Evolutionary conservation across 164 flowering plant genomes (phyloP), one percentile per base, ranked within the genome.

Genomic region (Piper longum): DNA sequence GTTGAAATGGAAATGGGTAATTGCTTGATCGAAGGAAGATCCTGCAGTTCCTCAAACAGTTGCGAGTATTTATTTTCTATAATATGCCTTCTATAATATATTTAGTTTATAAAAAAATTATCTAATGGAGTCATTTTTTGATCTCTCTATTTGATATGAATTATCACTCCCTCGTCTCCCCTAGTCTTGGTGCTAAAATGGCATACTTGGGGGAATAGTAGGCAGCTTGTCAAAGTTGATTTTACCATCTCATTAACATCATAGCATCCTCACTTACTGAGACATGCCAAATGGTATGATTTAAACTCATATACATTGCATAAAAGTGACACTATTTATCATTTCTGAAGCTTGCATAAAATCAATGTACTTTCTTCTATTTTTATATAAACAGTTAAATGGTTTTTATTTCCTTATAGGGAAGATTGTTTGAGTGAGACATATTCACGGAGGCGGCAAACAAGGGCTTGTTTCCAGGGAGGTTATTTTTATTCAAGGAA

Each of bases 1-100:
- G 86, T 82, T 66, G 86, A 90, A 43, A 59, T 71, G 69, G 90
- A 88, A 66, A 75, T 83, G 86, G 96, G 89, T 54, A 73, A 63
- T 70, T 76, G 79, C 79, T 88, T 81, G 83, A 82, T 80, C 73
- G 92, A 90, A 71, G 95, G 88, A 45, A 84, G 91, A 72, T 76
- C 54, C 71, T 88, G 95, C 80, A 76, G 89, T 82, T 77, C 95
- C 59, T 89, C 96, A 56, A 86, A 85, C 74, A 79, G 81, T 73
- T 83, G 85, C 81, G 73, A 74, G 98, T 88, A 76, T 75, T 87
- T 72, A 18, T 65, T 43, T 65, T 36, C 43, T 60, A 16, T 41
- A 40, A 16, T 17, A 39, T 41, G 44, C 8, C 6, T 60, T 11
- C 40, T 43, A 3, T 44, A 62, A 62, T 9, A 44, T 39, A 41